Base-by-base conservation (phyloP, 257 asterid species). In the Osmanthus fragrans region DNA sequence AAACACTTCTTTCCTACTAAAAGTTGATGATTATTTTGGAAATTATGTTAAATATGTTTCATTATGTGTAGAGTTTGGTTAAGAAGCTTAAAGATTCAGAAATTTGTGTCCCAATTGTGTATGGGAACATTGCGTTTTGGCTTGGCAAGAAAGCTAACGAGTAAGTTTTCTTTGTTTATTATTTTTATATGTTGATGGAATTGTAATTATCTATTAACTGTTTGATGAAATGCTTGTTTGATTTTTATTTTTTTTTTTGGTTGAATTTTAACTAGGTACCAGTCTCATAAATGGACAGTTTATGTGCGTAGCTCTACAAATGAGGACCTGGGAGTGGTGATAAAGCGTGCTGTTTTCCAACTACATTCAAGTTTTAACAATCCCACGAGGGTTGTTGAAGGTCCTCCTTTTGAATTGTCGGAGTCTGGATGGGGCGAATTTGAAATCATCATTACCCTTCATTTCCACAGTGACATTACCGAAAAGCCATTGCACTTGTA, bases 361-460 rank as follows among this genome's bases (percentile, higher is more conserved):
- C 71, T 94, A 90, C 99, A 94, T 86, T 90, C 99, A 69, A 95
- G 97, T 85, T 95, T 95, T 76, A 93, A 89, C 80, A 92, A 92
- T 84, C 97, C 98, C 58, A 91, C 91, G 7, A 89, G 99, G 90
- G 76, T 89, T 29, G 78, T 92, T 64, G 97, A 95, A 47, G 63
- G 72, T 65, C 92, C 99, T 0, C 98, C 99, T 72, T 95, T 91
- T 33, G 98, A 92, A 89, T 82, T 95, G 69, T 91, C 99, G 0
- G 99, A 92, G 84, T 90, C 86, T 49, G 99, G 99, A 77, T 95
- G 99, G 99, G 99, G 99, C 73, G 98, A 92, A 91, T 95, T 95
- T 80, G 99, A 95, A 85, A 92, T 95, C 72, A 96, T 89, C 75
- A 89, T 92, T 60, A 91, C 99, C 71, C 96, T 95, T 84, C 91